Conservation (phyloP, 306 rosid species). For the Fragaria vesca region DNA sequence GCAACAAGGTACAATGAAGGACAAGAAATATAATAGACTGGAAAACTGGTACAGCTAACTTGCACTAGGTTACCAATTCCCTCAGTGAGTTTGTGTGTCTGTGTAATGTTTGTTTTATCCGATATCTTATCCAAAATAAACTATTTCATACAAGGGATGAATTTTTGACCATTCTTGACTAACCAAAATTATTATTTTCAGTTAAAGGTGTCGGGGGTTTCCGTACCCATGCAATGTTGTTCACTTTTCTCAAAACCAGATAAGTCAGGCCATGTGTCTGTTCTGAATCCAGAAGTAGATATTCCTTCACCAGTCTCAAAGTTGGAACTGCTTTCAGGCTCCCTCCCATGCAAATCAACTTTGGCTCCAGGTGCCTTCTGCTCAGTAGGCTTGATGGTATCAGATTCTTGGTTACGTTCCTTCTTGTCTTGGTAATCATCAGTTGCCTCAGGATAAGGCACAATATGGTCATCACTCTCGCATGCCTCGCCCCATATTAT, state of each 20-base stretch:
- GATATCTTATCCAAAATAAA: not conserved
- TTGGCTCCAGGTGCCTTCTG: slow-evolving; percentile 50
- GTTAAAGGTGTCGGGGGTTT: slow-evolving; percentile 36
- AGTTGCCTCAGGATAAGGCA: slow-evolving; percentile 67
- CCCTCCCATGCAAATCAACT: slow-evolving; percentile 41
- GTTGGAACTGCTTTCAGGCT: slow-evolving; percentile 47
- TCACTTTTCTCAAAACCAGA: slow-evolving; percentile 48
- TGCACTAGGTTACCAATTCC: not conserved
- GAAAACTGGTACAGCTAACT: not conserved
- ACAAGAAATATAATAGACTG: not conserved
- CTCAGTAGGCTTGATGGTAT: slow-evolving; percentile 41
- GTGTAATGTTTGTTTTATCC: slow-evolving; percentile 4
- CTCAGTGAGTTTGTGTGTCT: not conserved
- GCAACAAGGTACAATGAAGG: not conserved
- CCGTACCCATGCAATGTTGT: slow-evolving; percentile 44
- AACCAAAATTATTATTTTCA: slow-evolving; percentile 41
- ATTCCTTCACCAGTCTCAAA: slow-evolving; percentile 35
- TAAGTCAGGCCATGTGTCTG: slow-evolving; percentile 53
- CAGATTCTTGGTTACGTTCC: slow-evolving; percentile 54
- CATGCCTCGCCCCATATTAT: slow-evolving; percentile 88
- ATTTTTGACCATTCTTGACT: slow-evolving; percentile 25
- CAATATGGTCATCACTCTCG: slow-evolving; percentile 85
- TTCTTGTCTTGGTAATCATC: slow-evolving; percentile 53
- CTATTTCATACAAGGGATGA: not conserved
- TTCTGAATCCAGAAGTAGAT: slow-evolving; percentile 49